Evolutionary conservation across 2,329 filamentous ascomycete genomes (phyloP), one percentile per base, ranked within the genome.

Genomic region (Exophiala viscosa): DNA sequence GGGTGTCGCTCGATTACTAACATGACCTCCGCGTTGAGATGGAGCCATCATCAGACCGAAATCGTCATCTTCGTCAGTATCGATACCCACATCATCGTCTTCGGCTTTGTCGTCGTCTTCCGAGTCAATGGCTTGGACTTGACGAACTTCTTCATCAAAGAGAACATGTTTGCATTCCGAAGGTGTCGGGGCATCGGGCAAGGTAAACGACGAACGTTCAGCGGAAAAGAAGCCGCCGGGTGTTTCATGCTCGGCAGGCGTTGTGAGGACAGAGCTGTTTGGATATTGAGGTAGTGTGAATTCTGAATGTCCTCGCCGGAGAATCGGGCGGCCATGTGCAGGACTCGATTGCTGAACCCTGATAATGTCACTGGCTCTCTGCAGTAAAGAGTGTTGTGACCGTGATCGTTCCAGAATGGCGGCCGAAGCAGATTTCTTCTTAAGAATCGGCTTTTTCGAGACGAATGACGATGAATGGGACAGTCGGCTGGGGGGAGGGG

Each of bases 381-480:
- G 92, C 14, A 97, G 74, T 13, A 97, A 78, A 4, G 91, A 96
- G 2, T 91, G 92, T 1, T 89, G 85, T 1, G 91, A 95, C 6
- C 96, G 70, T 0, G 91, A 96, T 57, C 86, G 82, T 67, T 96
- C 90, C 7, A 97, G 80, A 83, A 97, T 96, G 38, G 95, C 81
- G 70, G 97, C 92, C 0, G 92, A 97, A 79, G 95, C 92, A 70
- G 89, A 96, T 60, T 91, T 83, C 77, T 96, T 97, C 74, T 97
- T 97, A 54, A 99, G 73, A 54, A 97, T 97, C 1, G 91, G 89
- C 72, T 96, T 96, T 72, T 91, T 76, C 62, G 83, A 82, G 59
- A 87, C 72, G 58, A 90, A 86, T 0, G 88, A 90, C 60, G 78
- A 81, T 35, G 75, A 80, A 48, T 82, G 82, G 11, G 81, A 84